Base-by-base conservation (phyloP, 768 basidiomycete genomes). In the Fomitopsis pulvina region DNA sequence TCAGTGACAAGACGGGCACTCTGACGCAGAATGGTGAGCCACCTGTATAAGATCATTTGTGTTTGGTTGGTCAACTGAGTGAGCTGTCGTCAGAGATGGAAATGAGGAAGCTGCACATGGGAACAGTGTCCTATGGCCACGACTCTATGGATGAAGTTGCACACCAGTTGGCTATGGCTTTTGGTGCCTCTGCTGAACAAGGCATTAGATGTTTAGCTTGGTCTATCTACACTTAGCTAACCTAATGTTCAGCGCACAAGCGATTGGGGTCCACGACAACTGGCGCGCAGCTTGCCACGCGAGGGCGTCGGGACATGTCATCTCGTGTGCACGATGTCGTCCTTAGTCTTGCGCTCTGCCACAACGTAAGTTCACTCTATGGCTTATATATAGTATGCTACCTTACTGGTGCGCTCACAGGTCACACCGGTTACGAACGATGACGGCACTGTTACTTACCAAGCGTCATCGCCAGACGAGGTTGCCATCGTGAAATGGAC, bases 91-190 rank as follows among this genome's bases (percentile, higher is more conserved):
- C 65, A 97, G 95, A 97, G 65, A 99, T 99, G 96, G 95, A 98
- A 68, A 89, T 98, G 87, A 93, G 87, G 74, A 99, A 96, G 65
- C 72, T 99, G 25, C 96, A 98, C 61, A 91, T 98, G 87, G 96
- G 96, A 4, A 99, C 96, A 1, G 91, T 97, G 79, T 94, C 92
- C 0, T 99, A 94, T 61, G 94, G 91, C 1, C 85, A 74, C 55
- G 96, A 99, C 59, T 86, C 96, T n/a, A 98, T 99, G 95, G 96
- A 99, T 59, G 96, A 99, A 63, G 92, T 98, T 21, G 80, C 85
- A 1, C 90, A 91, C 70, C 92, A 98, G 57, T 74, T 99, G n/a
- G 80, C 83, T 12, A 72, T 83, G 44, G 86, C 94, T 0, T 92
- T 96, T 59, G 89, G 87, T 8, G 75, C 71, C n/a, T 69, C 73